Base-by-base conservation (phyloP, 2,329 filamentous ascomycete species). In the Phyllosticta ampelicida region DNA sequence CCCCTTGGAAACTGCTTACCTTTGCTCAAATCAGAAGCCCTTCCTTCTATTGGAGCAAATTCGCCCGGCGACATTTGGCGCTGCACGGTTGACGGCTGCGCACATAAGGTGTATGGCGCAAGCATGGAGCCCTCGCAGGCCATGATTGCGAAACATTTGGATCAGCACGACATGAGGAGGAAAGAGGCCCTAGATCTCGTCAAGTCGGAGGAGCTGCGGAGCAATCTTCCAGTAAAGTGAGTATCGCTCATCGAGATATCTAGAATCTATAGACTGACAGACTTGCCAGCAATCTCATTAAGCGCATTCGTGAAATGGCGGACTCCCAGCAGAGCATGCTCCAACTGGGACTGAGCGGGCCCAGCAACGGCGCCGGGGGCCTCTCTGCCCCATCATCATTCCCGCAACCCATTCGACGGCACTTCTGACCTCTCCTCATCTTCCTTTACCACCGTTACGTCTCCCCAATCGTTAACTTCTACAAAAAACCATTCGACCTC, bases 51-150 rank as follows among this genome's bases (percentile, higher is more conserved):
- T 59, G 62, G 66, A 48, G 55, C 73, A 2, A 72, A 77, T 30
- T 84, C 81, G 0, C 80, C 82, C 0, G 77, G 83, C 60, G 80
- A 85, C 56, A 83, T 82, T 0, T 90, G 86, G 86, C 74, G 74
- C 1, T 90, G 86, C 65, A 78, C 79, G 4, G 77, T 86, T 61
- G 80, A 83, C 10, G 83, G 79, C 21, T 90, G 86, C 65, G 73
- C 73, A 44, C 84, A 84, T 63, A 77, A 84, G 48, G 82, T 89
- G 10, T 84, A 84, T 61, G 78, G 78, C 2, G 82, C 82, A n/a
- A 79, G 82, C 51, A 76, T 80, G 49, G 71, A 78, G 2, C 75
- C 78, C 0, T 81, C 80, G 21, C 78, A 81, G 60, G 71, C 75
- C 4, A 71, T 81, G 9, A 85, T 89, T 51, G 75, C 75, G 18